Percentiles rank a stretch among this genome's conserved stretches.
phyloP scores from a whole-genome alignment of 768 basidiomycete genomes.

The Melanogaster broomeanus region DNA sequence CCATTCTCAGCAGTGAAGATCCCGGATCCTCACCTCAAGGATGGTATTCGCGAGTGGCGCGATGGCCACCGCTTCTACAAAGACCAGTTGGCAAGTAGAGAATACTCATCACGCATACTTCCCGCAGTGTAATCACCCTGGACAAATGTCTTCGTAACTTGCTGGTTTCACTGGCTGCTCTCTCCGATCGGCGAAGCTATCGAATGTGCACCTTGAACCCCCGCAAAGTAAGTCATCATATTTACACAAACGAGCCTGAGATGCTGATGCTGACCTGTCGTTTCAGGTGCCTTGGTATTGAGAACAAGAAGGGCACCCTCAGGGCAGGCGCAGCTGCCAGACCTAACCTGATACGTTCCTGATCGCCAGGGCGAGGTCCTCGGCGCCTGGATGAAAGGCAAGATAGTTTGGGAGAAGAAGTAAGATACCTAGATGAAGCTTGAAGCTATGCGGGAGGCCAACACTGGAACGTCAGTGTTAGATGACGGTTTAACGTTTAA shows the following conservation, averaged over 20 bases:
- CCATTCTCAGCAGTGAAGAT: constrained; percentile 70
- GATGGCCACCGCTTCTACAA: constrained; percentile 81
- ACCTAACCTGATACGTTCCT: constrained; percentile 77
- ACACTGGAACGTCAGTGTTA: neutral
- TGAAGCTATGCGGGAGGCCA: neutral
- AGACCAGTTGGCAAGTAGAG: constrained; percentile 31
- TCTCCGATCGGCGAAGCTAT: constrained; percentile 81
- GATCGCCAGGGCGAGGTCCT: constrained; percentile 66
- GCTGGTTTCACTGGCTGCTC: constrained; percentile 82
- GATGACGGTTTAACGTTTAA: too few species aligned
- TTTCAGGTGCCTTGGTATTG: constrained; percentile 72
- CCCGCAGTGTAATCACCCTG: constrained; percentile 70
- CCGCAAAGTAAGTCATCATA: constrained; percentile 60
- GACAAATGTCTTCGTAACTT: constrained; percentile 85
- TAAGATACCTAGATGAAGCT: constrained; percentile 15
- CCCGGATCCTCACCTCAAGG: constrained; percentile 79
- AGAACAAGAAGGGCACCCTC: constrained; percentile 78
- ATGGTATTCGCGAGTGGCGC: constrained; percentile 88
- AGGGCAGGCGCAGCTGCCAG: constrained; percentile 84
- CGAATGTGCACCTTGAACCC: constrained; percentile 85
- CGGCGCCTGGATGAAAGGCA: constrained; percentile 77
- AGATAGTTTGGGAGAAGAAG: constrained; percentile 61
- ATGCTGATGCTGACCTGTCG: neutral
- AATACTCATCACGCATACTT: neutral
- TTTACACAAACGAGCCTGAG: neutral